phyloP scores from a whole-genome alignment of 768 basidiomycete genomes.

The Termitomyces sp. region DNA sequence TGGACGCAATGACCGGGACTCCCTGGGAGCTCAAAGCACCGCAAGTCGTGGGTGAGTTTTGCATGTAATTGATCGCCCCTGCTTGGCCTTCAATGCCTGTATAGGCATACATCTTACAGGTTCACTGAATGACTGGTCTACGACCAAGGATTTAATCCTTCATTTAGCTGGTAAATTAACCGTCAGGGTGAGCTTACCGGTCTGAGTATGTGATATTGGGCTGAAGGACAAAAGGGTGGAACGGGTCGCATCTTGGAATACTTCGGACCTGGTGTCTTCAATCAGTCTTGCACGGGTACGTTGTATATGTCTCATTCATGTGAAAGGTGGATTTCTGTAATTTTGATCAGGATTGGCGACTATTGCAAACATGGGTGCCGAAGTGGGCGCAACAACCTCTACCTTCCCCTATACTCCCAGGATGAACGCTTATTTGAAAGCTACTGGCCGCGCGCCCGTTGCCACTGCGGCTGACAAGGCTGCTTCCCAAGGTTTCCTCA shows the following conservation, averaged over 20 bases:
- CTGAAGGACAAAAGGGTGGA: slow-evolving; percentile 59
- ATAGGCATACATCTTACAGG: slow-evolving; percentile 89
- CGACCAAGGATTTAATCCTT: slow-evolving; percentile 94
- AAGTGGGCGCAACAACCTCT: slow-evolving; percentile 99
- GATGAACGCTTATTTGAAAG: slow-evolving; percentile 86
- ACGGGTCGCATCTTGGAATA: slow-evolving; percentile 96
- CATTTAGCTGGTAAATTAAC: slow-evolving; percentile 92
- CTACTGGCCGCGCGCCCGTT: slow-evolving; percentile 83
- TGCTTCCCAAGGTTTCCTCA: slow-evolving; percentile 69
- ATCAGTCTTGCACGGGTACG: slow-evolving; percentile 88
- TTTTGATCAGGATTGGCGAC: slow-evolving; percentile 70
- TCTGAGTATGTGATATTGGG: not conserved
- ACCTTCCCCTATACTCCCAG: slow-evolving; percentile 92
- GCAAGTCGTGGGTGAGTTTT: slow-evolving; percentile 61
- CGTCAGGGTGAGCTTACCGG: slow-evolving; percentile 61
- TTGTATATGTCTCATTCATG: not conserved
- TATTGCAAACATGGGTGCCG: slow-evolving; percentile 98
- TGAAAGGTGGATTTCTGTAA: not conserved
- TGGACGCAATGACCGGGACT: slow-evolving; percentile 96
- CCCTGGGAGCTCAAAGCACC: slow-evolving; percentile 98
- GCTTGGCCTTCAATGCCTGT: not conserved
- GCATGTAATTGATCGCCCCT: not conserved
- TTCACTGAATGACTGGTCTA: slow-evolving; percentile 83
- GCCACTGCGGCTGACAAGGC: slow-evolving; percentile 85
- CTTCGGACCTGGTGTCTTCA: slow-evolving; percentile 86